These are phyloP conservation scores for Euryodendron excelsum DNA, from an alignment of 148 eudicot species.

Conservation along the genomic window DNA sequence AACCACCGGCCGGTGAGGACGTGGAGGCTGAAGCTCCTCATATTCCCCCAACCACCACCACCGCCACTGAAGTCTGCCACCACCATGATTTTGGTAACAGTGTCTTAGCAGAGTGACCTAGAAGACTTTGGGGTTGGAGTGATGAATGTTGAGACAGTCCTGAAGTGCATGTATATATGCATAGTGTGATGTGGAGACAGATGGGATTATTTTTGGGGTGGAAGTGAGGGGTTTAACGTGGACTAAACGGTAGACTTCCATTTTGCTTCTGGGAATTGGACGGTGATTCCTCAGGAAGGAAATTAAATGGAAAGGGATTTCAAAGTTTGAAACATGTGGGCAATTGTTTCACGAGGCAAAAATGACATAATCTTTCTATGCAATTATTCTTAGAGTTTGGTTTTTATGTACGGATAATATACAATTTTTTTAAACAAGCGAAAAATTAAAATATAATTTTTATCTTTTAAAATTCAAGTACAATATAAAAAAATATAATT, in stretches of 20 bases:
- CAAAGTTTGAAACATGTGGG: background rate
- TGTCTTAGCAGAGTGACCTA: background rate
- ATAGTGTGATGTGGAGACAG: background rate
- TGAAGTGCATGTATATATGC: background rate
- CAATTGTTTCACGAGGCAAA: too few species aligned
- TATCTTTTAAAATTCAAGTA: too few species aligned
- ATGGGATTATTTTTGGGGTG: background rate
- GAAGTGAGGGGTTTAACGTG: background rate
- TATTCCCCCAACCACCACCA: background rate
- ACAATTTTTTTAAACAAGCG: too few species aligned
- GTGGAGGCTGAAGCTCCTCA: conserved; percentile 12
- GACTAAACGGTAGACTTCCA: too few species aligned
- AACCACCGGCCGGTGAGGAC: conserved; percentile 36
- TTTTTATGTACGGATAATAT: too few species aligned
- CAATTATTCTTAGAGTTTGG: too few species aligned
- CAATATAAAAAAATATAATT: too few species aligned
- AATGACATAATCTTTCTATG: too few species aligned
- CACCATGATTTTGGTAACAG: background rate
- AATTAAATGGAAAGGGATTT: too few species aligned
- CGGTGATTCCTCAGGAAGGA: too few species aligned
- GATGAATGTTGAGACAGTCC: background rate
- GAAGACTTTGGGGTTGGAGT: background rate
- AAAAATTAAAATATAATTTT: too few species aligned
- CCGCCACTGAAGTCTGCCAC: background rate
- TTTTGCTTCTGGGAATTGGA: background rate